Percentiles rank a stretch among this genome's conserved stretches.
Conservation (phyloP, 2,329 filamentous ascomycete species). For the Penicillium sclerotigenum region DNA sequence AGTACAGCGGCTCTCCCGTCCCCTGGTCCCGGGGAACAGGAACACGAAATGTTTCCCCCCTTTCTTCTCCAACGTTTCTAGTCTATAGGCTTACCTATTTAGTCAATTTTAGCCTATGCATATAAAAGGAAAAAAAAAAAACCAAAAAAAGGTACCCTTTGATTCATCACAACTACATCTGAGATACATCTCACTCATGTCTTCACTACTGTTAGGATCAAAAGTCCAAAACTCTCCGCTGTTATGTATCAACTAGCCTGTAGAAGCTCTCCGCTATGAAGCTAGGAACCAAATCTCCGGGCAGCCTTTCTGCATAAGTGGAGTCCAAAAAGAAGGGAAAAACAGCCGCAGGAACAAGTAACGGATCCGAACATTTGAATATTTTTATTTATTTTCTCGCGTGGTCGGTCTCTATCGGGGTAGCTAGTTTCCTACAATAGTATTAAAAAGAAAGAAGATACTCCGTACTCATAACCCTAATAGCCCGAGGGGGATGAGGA, state of each 20-base stretch:
- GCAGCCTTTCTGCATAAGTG: conserved; percentile 28
- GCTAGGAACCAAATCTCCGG: conserved; percentile 34
- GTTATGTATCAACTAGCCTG: conserved; percentile 7
- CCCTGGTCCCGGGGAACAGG: conserved; percentile 34
- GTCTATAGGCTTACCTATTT: neutral
- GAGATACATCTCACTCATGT: conserved; percentile 15
- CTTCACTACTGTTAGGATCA: neutral
- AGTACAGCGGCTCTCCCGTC: conserved; percentile 35
- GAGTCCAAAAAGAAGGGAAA: conserved; percentile 21
- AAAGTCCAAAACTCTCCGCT: conserved; percentile 12
- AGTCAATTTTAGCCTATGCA: neutral
- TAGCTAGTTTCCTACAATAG: neutral
- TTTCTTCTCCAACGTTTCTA: conserved; percentile 25
- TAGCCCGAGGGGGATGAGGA: conserved; percentile 9
- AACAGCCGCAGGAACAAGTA: conserved; percentile 28
- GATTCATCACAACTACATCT: conserved; percentile 23
- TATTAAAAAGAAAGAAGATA: neutral
- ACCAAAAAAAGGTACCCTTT: neutral
- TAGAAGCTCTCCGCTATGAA: conserved; percentile 19
- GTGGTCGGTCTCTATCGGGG: conserved; percentile 24
- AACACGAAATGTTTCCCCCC: conserved; percentile 26
- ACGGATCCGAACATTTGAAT: conserved; percentile 31
- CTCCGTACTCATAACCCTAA: neutral
- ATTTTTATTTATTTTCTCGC: conserved; percentile 19
- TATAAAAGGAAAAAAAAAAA: neutral